Base-by-base conservation (phyloP, 2,329 filamentous ascomycete species). In the Laburnicola sp. region DNA sequence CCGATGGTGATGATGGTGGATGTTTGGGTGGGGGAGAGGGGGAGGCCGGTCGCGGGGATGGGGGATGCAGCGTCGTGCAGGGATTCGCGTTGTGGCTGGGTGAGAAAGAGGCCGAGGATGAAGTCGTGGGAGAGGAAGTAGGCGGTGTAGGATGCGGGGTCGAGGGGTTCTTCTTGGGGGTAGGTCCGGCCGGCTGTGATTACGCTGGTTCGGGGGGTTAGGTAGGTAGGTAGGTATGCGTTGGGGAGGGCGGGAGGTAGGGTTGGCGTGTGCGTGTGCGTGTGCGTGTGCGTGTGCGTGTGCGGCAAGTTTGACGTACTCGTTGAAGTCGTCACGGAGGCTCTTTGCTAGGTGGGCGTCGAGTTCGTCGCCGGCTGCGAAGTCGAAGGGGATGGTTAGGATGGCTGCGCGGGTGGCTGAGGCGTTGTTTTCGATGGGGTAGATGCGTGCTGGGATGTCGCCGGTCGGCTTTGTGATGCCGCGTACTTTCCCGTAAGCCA, bases 401-500 rank as follows among this genome's bases (percentile, higher is more conserved):
- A 52, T 52, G 6, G 45, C 50, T 28, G 45, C 45, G 32, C 40
- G 34, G 4, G 50, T 25, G 3, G 44, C 45, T 0, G 45, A 48
- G 8, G 45, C 39, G 41, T 52, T 45, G 3, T 40, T 25, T 35
- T 40, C 37, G 25, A 48, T 41, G 39, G 50, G 50, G 45, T 48
- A 52, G 16, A 52, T 48, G 22, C 50, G 50, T 21, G 50, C 45
- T 30, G 50, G 50, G 21, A 52, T 25, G 23, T 44, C 45, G 30
- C 45, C 45, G 25, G 40, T 28, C 10, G 45, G 50, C 35, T 52
- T 52, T 8, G 27, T 27, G 10, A 48, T 40, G 22, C 45, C 40
- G 8, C 50, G 50, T 4, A 52, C 45, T 48, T 52, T 52, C 10
- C 50, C 50, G 39, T 52, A 52, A n/a, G 50, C 45, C 45, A 48